Evolutionary conservation across 345 rosid species (phyloP), one percentile per base, ranked within the genome.

Genomic region (Iberis pinnata): DNA sequence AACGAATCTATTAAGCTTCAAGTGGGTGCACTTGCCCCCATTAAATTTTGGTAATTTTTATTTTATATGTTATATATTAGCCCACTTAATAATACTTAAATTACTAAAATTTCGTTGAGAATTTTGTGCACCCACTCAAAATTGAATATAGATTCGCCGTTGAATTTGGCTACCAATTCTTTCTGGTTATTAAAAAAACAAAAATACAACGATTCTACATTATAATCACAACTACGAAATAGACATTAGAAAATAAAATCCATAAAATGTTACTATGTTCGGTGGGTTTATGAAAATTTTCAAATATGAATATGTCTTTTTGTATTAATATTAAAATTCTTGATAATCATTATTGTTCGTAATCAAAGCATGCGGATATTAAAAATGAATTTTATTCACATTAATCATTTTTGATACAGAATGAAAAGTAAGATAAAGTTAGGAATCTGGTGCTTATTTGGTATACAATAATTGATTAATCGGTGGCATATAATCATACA

Each of bases 391-490:
- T 49, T 10, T 56, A 56, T 13, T 7, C 15, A 48, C 12, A 55
- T 27, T 39, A 48, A 55, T 46, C 36, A 64, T 39, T 64, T 22
- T 55, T 43, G 37, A 47, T 48, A 49, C 38, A 43, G 37, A 3
- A 18, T 35, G 22, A 31, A 46, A 33, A 40, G 13, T 20, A 43
- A 35, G 8, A 41, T 19, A 42, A 44, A 35, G 60, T 52, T 33
- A 67, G 55, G 56, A 59, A 52, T 50, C 16, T 31, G 25, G 22
- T 45, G 60, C 48, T 45, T 60, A 67, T 67, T 60, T 50, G 47
- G 41, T 58, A 48, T 50, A 15, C 19, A 58, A 65, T 65, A 43
- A 65, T 58, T 65, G 70, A 57, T 36, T 49, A 57, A 65, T 43
- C 58, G 53, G 46, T 58, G 59, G 58, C 51, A 33, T 13, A 43